phyloP scores from a whole-genome alignment of 208 protist species.

The Acanthamoeba healyi region DNA sequence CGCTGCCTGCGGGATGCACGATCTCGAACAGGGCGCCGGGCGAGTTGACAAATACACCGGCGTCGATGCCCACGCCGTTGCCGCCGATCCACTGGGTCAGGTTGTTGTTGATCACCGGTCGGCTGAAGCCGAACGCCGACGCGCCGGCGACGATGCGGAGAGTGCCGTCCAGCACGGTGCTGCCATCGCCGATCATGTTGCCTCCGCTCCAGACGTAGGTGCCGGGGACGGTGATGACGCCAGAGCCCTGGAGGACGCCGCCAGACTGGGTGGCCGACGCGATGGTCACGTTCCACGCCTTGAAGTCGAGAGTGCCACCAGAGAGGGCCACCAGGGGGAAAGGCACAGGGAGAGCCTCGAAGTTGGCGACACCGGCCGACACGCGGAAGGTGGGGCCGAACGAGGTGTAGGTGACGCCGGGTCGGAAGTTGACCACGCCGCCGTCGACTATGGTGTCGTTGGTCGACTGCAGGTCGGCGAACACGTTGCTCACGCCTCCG shows the following conservation, averaged over 20 bases:
- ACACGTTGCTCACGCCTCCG: conserved; percentile 53
- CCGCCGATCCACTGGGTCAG: conserved; percentile 56
- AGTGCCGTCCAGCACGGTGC: conserved; percentile 54
- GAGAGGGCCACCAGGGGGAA: conserved; percentile 28
- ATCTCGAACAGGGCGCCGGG: conserved; percentile 42
- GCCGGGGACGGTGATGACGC: neutral
- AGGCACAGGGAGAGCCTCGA: conserved; percentile 14
- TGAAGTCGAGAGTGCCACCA: conserved; percentile 47
- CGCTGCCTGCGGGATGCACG: conserved; percentile 34
- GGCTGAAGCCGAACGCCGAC: conserved; percentile 19
- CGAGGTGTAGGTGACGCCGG: neutral
- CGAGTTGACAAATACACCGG: conserved; percentile 64
- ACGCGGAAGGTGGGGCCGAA: conserved; percentile 56
- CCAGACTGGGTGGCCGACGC: neutral
- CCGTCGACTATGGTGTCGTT: conserved; percentile 67
- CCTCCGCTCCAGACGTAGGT: conserved; percentile 26
- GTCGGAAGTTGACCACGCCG: conserved; percentile 68
- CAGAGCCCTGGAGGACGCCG: conserved; percentile 13
- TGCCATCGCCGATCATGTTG: conserved; percentile 12
- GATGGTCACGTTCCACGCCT: conserved; percentile 50
- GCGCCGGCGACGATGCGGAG: neutral
- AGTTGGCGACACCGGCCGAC: conserved; percentile 49
- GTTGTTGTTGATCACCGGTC: conserved; percentile 60
- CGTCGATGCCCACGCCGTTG: conserved; percentile 29
- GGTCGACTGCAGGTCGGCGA: conserved; percentile 54